Evolutionary conservation across 1,284 basidiomycete genomes (phyloP), one percentile per base, ranked within the genome.

Genomic region (Sanguinoderma infundibulare): DNA sequence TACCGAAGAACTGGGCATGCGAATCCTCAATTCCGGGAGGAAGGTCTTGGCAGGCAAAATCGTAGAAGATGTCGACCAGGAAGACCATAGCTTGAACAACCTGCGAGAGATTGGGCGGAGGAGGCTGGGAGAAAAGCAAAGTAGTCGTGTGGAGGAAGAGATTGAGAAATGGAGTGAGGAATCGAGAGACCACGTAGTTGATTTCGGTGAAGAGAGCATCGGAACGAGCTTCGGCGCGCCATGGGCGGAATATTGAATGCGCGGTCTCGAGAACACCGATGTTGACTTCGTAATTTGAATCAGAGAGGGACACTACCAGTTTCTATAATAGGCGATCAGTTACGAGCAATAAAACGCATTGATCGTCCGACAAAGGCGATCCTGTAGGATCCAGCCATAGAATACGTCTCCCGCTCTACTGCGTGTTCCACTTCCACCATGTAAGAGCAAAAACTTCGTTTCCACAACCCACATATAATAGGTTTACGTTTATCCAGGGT

Each of bases 1-100:
- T 81, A 1, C 82, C 87, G 75, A 96, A 96, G 74, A 96, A 96
- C 62, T 91, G 85, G 9, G 83, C 79, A 64, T 98, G 87, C 46
- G 90, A 82, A 73, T 99, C 97, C 73, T 99, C 97, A 70, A 99
- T 91, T 66, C 90, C 91, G 9, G 96, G 96, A 5, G 97, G 96
- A 24, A 99, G 80, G 76, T 99, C 97, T 69, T 99, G 98, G 66
- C 92, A 94, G 1, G 92, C 95, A 61, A 99, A 87, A 75, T 99
- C 98, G 71, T 97, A 91, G 79, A 92, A 99, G 34, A 98, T 86
- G 55, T 97, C 94, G 17, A 94, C 82, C 5, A 98, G 82, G 5
- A 94, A 81, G 14, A 90, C 84, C 80, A 96, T 88, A 0, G 86
- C 84, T 69, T 93, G 90, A 0, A 91, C 88, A 17, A 95, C 77